Percentiles rank a stretch among this genome's conserved stretches.
These are phyloP conservation scores for Cutaneotrichosporon sp. DNA, from an alignment of 1,284 basidiomycete species.

Conservation along the genomic window DNA sequence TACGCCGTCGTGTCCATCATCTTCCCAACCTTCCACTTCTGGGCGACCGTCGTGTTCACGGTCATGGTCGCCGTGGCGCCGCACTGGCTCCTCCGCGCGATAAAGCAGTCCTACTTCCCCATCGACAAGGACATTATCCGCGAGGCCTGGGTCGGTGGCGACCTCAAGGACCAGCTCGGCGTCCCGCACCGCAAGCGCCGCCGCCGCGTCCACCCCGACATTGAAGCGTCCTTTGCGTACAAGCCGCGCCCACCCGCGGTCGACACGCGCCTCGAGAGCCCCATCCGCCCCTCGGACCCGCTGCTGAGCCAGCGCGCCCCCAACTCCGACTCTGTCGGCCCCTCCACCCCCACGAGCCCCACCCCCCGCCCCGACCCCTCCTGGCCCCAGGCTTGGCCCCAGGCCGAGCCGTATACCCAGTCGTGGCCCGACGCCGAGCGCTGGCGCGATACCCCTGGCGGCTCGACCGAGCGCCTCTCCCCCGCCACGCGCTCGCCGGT, in stretches of 20 bases:
- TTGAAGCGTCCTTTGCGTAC: conserved; percentile 6
- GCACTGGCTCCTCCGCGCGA: conserved; percentile 35
- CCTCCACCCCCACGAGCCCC: background rate
- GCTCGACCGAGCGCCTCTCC: background rate
- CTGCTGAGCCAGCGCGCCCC: background rate
- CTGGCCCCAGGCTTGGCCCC: too few relatives aligned
- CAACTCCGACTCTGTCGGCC: background rate
- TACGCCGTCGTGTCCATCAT: conserved; percentile 70
- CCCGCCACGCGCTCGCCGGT: background rate
- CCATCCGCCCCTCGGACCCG: background rate
- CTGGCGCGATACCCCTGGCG: background rate
- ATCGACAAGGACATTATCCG: conserved; percentile 70
- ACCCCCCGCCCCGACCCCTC: background rate
- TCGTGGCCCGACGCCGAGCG: too few relatives aligned
- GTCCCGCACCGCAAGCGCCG: conserved; percentile 54
- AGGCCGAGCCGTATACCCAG: too few relatives aligned
- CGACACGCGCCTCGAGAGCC: background rate
- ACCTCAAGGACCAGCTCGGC: conserved; percentile 79
- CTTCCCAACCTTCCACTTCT: conserved; percentile 77
- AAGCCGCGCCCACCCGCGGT: background rate
- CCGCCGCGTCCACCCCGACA: conserved; percentile 8
- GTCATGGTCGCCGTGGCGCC: conserved; percentile 69
- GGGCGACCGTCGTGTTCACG: conserved; percentile 72
- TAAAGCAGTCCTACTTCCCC: conserved; percentile 39
- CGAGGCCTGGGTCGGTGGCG: conserved; percentile 81